Base-by-base conservation (phyloP, 2,329 filamentous ascomycete genomes). In the Tolypocladium album region DNA sequence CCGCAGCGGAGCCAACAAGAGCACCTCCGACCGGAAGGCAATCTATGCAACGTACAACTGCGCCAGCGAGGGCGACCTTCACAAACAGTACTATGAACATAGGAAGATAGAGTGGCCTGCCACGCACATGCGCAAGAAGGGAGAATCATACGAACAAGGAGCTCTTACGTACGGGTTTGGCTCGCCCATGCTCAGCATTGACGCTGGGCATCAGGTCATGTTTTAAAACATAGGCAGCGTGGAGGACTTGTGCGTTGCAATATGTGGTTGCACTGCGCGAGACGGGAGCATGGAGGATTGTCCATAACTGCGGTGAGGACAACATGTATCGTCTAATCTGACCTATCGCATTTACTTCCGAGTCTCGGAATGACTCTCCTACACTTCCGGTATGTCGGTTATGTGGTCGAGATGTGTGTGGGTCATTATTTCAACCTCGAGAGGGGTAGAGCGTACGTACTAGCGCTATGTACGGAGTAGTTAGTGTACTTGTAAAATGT, bases 31-130 rank as follows among this genome's bases (percentile, higher is more conserved):
- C n/a, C 59, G 64, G 36, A 64, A 61, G 59, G 64, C 64, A 5
- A 62, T 64, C 31, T 64, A 65, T 31, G 64, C 64, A 22, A 65
- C 64, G 4, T 65, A 65, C 56, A 64, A 65, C 58, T 57, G 58
- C n/a, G 62, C 63, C 5, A 45, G 55, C 0, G 64, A 65, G 34
- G 64, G 64, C n/a, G 61, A 65, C 47, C 40, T 62, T 58, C 63
- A 63, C 58, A 57, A 61, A 52, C 56, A 58, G n/a, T 64, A 65
- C 59, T 64, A 65, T 15, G 60, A 64, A 56, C 45, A 65, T 43
- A 45, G 64, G 11, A 64, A 63, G 57, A 45, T 58, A 24, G 60
- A 59, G 11, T 65, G 63, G 63, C 64, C 63, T 8, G 61, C 64
- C 5, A 63, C 62, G 13, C 62, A 65, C 47, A 65, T 65, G 64